Evolutionary conservation across 2,329 filamentous ascomycete species (phyloP), one percentile per base, ranked within the genome.

Genomic region (Fusarium sp.): DNA sequence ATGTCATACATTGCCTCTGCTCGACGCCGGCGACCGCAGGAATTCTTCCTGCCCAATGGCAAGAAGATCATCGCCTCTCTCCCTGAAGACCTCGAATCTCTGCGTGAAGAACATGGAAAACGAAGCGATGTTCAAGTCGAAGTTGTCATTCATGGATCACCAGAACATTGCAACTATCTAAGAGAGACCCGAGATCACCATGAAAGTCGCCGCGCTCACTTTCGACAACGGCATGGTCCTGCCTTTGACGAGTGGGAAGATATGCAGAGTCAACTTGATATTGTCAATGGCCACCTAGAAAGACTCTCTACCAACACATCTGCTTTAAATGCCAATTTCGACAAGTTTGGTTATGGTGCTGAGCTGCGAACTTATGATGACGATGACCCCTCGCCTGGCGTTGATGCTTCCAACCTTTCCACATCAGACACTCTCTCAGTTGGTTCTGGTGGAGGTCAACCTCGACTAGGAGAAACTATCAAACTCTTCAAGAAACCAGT

Each of bases 341-440:
- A 84, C 59, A 88, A 88, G 74, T 91, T 89, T 80, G 89, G 90
- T 3, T 91, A 90, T 75, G 84, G 83, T 52, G 88, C 88, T 32
- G 84, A 87, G 76, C 78, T 91, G 56, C 81, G 88, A 60, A 86
- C 85, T 58, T 86, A 81, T 71, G 64, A 76, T 18, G 79, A 82
- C 6, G 75, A 71, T 15, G 73, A 77, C 5, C 65, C 67, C 8
- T 26, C 54, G 3, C 59, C 61, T 40, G 56, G 23, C 14, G 30
- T 11, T 8, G 60, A 73, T 9, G 64, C 74, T 10, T 75, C 73
- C 15, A 66, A 63, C 9, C 56, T 69, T 6, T 78, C 75, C 30
- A 69, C 63, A 26, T 74, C 73, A 8, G 73, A 76, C 13, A 68
- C 73, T 9, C 42, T 78, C n/a, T 75, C 72, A 80, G 58, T 73